Evolutionary conservation across 2,329 filamentous ascomycete species (phyloP), one percentile per base, ranked within the genome.

Genomic region (Trichoderma sp.): DNA sequence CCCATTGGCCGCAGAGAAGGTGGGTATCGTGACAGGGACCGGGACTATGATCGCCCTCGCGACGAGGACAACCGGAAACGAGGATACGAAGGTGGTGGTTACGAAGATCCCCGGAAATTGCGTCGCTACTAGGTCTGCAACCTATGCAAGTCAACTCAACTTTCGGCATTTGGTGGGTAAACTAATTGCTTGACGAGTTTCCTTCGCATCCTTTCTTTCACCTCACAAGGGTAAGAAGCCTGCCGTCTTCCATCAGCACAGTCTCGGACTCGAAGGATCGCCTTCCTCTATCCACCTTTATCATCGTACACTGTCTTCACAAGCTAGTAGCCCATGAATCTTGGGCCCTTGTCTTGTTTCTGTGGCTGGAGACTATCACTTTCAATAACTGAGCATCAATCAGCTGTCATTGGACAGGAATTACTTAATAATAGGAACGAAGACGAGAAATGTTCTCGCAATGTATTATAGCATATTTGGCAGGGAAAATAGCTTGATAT

Each of bases 21-120:
- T 77, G 84, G 84, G 73, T 86, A 87, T 79, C 84, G 79, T 68
- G 78, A 81, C 34, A 71, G 76, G 68, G 78, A 81, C 37, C 71
- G 76, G 68, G 72, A 85, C 74, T 83, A 81, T 77, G 87, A 89
- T 76, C 80, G 84, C 71, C 84, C 83, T 67, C 81, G 84, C 70
- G 85, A 87, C 63, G 86, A 88, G 72, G 86, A 87, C 72, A 83
- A 81, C 79, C 80, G 87, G 77, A 86, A 92, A 84, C 87, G 90
- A 77, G 85, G 89, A 63, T 93, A 91, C 79, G 93, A 96, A 63
- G 91, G 90, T 76, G 89, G 89, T 77, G 86, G 87, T 72, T 90
- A 94, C 80, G 93, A 97, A 76, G 94, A 97, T 79, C 86, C 88
- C 59, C 80, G 86, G 68, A 90, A 90, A 79, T 76, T 89, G 70